Conservation (phyloP, 306 rosid species). For the Adenanthera pavonina region DNA sequence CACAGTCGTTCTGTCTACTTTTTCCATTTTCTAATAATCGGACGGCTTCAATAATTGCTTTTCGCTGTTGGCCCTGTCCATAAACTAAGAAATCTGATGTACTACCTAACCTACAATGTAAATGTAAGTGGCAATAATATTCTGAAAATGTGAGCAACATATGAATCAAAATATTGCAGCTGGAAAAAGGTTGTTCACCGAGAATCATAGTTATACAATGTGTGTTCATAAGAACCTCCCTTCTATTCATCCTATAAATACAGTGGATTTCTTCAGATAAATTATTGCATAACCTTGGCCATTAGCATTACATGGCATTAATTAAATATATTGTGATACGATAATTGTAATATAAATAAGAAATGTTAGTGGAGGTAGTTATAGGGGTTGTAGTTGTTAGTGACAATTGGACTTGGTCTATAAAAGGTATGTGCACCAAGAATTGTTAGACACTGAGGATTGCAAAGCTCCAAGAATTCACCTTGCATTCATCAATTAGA, state of each 20-base stretch:
- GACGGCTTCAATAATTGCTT: conserved; percentile 86
- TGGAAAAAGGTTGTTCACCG: background rate
- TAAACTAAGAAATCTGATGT: conserved; percentile 88
- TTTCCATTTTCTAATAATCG: conserved; percentile 68
- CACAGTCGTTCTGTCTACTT: conserved; percentile 46
- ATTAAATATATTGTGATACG: conserved; percentile 9
- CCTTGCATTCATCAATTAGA: background rate
- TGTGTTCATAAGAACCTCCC: conserved; percentile 12
- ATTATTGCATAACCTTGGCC: background rate
- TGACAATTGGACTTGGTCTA: too few species aligned
- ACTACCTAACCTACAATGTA: conserved; percentile 71
- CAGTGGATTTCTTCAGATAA: background rate
- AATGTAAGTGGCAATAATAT: conserved; percentile 23
- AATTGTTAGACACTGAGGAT: background rate
- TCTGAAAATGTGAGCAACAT: conserved; percentile 13
- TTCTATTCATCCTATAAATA: background rate
- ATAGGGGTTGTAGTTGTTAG: too few species aligned
- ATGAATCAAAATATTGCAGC: conserved; percentile 8
- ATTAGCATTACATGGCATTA: conserved; percentile 6
- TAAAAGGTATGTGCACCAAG: too few species aligned
- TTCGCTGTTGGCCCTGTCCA: conserved; percentile 91
- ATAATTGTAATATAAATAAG: too few species aligned
- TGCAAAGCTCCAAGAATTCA: background rate
- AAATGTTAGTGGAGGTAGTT: too few species aligned
- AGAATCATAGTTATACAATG: conserved; percentile 27